Percentiles rank a stretch among this genome's conserved stretches.
phyloP scores from a whole-genome alignment of 306 rosid species.

The Ormosia semicastrata region DNA sequence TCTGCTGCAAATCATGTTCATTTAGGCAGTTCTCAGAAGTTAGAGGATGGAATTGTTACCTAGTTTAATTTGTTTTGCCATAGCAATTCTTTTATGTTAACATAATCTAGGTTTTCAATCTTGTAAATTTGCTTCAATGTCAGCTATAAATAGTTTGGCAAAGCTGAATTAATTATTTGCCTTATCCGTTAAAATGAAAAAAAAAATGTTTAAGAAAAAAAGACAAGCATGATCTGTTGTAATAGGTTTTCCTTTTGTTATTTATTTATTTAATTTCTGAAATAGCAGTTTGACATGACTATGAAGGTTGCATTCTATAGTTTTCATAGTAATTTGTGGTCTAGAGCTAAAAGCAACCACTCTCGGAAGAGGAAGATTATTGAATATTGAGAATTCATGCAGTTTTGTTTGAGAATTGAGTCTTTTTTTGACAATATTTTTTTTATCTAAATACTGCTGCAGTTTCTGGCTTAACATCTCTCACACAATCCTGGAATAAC shows the following conservation, averaged over 20 bases:
- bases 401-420: neutral
- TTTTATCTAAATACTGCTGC: constrained; percentile 7
- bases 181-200: neutral
- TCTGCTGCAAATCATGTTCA: constrained; percentile 1
- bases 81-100: neutral
- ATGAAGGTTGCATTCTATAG: neutral
- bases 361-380: neutral
- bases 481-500: constrained; percentile 38
- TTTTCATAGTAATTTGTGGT: neutral
- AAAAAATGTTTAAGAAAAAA: too few relatives aligned
- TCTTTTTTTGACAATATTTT: neutral
- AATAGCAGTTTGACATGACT: neutral
- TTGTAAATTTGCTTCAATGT: neutral
- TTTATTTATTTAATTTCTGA: neutral
- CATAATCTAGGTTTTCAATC: constrained; percentile 1
- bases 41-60: neutral
- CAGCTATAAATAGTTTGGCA: neutral
- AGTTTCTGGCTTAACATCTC: constrained; percentile 35
- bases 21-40: neutral
- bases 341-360: neutral
- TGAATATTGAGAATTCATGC: neutral
- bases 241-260: neutral
- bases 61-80: neutral
- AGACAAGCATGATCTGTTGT: too few relatives aligned
- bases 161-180: neutral